Conservation (phyloP, 306 rosid species). For the Glycine soja region DNA sequence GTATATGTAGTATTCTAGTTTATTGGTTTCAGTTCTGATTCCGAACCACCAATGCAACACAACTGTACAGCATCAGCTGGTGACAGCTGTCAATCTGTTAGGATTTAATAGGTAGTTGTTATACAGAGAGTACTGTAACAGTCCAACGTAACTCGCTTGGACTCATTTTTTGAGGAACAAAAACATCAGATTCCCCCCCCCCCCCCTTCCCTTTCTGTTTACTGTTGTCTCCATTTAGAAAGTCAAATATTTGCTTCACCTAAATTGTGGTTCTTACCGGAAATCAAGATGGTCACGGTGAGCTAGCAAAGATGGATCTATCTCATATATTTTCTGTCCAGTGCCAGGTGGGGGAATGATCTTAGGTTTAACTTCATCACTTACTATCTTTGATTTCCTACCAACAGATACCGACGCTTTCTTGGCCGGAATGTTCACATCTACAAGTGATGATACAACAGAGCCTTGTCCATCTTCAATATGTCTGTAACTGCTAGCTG, state of each 20-base stretch:
- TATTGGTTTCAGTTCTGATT: neutral
- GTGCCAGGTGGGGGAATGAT: conserved; percentile 77
- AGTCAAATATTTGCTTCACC: conserved; percentile 30
- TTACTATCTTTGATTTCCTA: conserved; percentile 38
- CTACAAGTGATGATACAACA: conserved; percentile 50
- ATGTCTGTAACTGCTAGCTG: conserved; percentile 46
- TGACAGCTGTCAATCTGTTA: neutral
- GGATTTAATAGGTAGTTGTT: neutral
- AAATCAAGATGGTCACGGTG: too few species aligned
- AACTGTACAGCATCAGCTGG: neutral
- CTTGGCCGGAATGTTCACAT: conserved; percentile 52
- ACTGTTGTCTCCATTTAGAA: conserved; percentile 34
- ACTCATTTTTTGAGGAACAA: neutral
- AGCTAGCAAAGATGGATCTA: conserved; percentile 66
- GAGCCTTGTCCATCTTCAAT: conserved; percentile 52
- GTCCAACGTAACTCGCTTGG: neutral
- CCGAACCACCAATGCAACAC: neutral
- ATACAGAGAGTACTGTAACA: neutral
- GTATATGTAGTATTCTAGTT: neutral
- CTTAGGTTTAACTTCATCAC: conserved; percentile 51
- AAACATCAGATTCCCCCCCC: neutral
- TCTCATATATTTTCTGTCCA: conserved; percentile 83
- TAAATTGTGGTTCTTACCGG: conserved; percentile 13
- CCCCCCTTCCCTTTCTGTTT: neutral
- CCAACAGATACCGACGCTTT: conserved; percentile 52